phyloP scores from a whole-genome alignment of 441 rosid species.

The Isatis lusitanica region DNA sequence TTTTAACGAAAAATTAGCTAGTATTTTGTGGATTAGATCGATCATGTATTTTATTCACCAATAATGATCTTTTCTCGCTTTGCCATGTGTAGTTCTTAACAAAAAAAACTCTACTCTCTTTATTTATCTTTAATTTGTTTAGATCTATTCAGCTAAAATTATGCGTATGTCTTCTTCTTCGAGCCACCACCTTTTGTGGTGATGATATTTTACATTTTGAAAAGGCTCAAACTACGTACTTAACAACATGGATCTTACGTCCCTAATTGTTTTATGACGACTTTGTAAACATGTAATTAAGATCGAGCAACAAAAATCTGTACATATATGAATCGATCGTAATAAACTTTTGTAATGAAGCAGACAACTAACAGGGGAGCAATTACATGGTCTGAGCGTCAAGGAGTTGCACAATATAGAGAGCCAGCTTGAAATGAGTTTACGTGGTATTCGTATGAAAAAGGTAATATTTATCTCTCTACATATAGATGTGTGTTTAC shows the following conservation, averaged over 20 bases:
- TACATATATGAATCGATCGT: not conserved
- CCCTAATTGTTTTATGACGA: too few relatives aligned
- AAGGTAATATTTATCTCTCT: conserved; percentile 46
- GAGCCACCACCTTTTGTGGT: not conserved
- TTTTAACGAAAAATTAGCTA: not conserved
- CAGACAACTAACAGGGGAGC: conserved; percentile 77
- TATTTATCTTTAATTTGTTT: not conserved
- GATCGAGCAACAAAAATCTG: not conserved
- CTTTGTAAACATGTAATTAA: not conserved
- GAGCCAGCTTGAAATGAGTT: conserved; percentile 66
- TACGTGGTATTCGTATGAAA: conserved; percentile 56
- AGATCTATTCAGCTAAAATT: not conserved
- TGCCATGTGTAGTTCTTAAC: not conserved
- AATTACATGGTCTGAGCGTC: conserved; percentile 57
- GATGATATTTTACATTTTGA: not conserved
- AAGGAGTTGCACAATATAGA: conserved; percentile 68
- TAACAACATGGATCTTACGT: too few relatives aligned
- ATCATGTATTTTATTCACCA: not conserved
- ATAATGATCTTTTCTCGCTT: not conserved
- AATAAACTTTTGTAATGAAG: not conserved
- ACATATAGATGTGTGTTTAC: not conserved
- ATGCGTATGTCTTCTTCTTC: not conserved
- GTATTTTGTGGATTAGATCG: not conserved
- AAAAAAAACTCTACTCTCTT: not conserved
- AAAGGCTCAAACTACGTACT: too few relatives aligned